phyloP scores from a whole-genome alignment of 78 protist genomes.

The Planoprotostelium fungivorum region DNA sequence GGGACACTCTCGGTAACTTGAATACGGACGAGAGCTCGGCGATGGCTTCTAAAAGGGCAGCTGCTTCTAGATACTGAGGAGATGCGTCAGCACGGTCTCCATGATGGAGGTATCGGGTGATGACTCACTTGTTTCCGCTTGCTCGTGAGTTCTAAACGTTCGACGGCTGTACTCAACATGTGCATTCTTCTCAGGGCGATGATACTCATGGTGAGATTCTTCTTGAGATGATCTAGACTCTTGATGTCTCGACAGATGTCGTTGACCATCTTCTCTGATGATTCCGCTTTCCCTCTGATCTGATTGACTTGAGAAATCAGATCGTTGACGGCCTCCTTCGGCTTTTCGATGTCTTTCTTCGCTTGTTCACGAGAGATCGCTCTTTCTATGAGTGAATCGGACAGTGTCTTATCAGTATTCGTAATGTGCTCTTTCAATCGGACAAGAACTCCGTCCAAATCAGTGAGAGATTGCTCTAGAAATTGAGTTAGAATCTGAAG shows the following conservation, averaged over 20 bases:
- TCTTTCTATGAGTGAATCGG: not conserved
- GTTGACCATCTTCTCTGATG: slow-evolving; percentile 49
- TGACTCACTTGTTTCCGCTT: not conserved
- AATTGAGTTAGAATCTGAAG: not conserved
- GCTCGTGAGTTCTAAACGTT: not conserved
- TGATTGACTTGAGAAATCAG: slow-evolving; percentile 19
- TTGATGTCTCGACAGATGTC: slow-evolving; percentile 58
- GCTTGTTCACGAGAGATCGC: not conserved
- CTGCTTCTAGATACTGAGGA: not conserved
- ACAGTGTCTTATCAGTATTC: not conserved
- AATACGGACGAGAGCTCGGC: not conserved
- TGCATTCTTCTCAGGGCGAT: slow-evolving; percentile 29
- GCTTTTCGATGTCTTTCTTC: not conserved
- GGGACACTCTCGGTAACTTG: not conserved
- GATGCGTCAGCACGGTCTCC: too few relatives aligned
- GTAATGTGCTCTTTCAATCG: not conserved
- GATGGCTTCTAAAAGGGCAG: not conserved
- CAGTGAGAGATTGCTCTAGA: not conserved
- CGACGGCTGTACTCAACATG: slow-evolving; percentile 14
- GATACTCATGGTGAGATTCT: slow-evolving; percentile 33
- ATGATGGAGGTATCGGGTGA: too few relatives aligned
- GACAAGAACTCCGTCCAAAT: not conserved
- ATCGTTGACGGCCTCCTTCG: slow-evolving; percentile 2
- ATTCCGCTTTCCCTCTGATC: slow-evolving; percentile 36
- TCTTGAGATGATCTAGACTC: slow-evolving; percentile 57